Evolutionary conservation across 164 flowering plant species (phyloP).

Genomic region (Kalanchoe fedtschenkoi): DNA sequence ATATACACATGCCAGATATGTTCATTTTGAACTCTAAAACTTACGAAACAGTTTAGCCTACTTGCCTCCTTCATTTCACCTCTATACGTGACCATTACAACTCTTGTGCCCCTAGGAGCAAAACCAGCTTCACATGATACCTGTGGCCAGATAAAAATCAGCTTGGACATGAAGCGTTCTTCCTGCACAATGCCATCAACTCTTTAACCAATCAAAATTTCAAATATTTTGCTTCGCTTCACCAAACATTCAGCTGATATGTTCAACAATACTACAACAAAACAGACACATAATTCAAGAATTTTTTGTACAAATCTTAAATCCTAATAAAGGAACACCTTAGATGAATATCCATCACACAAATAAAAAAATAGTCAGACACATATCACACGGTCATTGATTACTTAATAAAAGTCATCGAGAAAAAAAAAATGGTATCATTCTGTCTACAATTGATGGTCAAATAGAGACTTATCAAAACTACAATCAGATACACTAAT

Average conservation of each 20-base stretch:
- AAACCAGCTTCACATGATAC: constrained; percentile 37
- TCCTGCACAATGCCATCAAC: constrained; percentile 22
- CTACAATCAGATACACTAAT: background rate
- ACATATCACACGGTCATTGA: background rate
- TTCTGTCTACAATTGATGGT: no score
- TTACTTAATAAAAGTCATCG: background rate
- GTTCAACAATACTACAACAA: background rate
- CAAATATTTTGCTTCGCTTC: background rate
- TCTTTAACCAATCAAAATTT: background rate
- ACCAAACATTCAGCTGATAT: background rate
- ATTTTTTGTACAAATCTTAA: no score
- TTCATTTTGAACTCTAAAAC: background rate
- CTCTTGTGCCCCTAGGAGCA: constrained; percentile 41
- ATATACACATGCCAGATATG: background rate
- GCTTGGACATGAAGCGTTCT: constrained; percentile 30
- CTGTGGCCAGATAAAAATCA: constrained; percentile 36
- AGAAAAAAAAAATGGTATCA: no score
- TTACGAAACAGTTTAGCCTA: background rate
- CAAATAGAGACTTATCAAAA: background rate
- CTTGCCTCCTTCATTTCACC: constrained; percentile 35
- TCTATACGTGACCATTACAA: constrained; percentile 34
- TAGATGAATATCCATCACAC: no score
- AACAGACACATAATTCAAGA: no score
- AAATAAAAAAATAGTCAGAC: no score
- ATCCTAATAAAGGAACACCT: no score